phyloP scores from a whole-genome alignment of 768 basidiomycete species.

The Boletus tomentosulus region DNA sequence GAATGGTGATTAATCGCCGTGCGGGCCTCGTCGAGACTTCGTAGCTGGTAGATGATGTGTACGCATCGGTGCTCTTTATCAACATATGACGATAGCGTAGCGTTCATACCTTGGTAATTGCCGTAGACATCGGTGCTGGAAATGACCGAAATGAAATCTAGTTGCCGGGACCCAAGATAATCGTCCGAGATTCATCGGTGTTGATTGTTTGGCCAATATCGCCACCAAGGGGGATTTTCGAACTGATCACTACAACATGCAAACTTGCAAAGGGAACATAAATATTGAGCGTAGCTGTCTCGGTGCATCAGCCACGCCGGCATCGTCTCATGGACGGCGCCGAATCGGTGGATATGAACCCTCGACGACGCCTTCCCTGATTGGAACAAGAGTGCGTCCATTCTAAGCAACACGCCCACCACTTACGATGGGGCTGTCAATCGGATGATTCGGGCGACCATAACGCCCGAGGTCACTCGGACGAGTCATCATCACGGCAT shows the following conservation, averaged over 20 bases:
- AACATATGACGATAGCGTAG: neutral
- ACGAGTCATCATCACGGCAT: neutral
- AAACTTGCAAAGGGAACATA: neutral
- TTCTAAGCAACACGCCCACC: neutral
- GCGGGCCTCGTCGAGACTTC: neutral
- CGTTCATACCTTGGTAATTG: constrained; percentile 2
- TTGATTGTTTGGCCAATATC: neutral
- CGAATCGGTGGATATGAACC: neutral
- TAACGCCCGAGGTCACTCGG: neutral
- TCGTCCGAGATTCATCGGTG: neutral
- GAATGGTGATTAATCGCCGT: neutral
- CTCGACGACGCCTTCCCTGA: neutral
- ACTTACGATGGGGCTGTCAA: neutral
- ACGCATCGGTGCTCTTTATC: constrained; percentile 1
- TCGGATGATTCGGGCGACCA: neutral
- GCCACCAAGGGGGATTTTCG: constrained; percentile 3
- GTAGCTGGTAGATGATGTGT: neutral
- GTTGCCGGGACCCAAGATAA: constrained; percentile 6
- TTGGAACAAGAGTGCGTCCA: neutral
- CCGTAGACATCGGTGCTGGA: constrained; percentile 9
- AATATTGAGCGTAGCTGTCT: neutral
- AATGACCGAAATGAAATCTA: constrained; percentile 28
- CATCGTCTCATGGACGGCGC: neutral
- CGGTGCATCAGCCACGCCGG: neutral
- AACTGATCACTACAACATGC: constrained; percentile 8